Evolutionary conservation across 805 yeast genomes (phyloP).

Genomic region (Saturnispora saitoi): DNA sequence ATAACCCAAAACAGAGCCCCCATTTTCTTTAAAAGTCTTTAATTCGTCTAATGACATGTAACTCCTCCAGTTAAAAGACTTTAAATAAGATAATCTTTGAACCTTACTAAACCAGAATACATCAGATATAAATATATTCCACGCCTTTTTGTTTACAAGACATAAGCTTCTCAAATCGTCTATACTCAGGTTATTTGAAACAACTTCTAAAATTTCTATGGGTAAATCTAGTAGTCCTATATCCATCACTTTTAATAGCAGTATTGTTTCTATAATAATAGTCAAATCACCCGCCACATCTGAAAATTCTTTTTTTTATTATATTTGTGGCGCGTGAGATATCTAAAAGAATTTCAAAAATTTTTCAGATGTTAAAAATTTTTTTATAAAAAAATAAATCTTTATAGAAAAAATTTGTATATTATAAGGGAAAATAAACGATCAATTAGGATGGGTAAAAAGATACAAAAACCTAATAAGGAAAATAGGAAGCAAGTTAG

Average conservation of each 20-base stretch:
- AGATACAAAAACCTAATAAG: slow-evolving; percentile 21
- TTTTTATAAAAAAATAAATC: not conserved
- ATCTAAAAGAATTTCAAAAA: not conserved
- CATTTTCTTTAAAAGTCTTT: not conserved
- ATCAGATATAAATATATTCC: not conserved
- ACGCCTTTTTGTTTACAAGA: slow-evolving; percentile 1
- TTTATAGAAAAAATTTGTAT: not conserved
- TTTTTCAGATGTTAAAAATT: not conserved
- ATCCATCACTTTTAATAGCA: not conserved
- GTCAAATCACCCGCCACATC: not conserved
- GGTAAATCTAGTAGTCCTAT: not conserved
- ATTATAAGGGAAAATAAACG: not conserved
- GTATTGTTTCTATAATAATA: not conserved
- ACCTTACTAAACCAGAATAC: not conserved
- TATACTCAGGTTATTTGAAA: not conserved
- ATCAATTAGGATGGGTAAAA: slow-evolving; percentile 23
- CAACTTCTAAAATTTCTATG: not conserved
- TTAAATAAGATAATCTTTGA: not conserved
- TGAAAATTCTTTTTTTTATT: not conserved
- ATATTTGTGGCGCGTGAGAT: slow-evolving; percentile 4
- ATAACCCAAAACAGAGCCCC: not conserved
- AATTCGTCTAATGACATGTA: not conserved
- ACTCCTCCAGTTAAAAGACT: not conserved
- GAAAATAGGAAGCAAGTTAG: slow-evolving; percentile 24
- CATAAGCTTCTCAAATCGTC: not conserved